These are phyloP conservation scores for Ambrosiella xylebori DNA, from an alignment of 2,329 filamentous ascomycete species.

Conservation along the genomic window DNA sequence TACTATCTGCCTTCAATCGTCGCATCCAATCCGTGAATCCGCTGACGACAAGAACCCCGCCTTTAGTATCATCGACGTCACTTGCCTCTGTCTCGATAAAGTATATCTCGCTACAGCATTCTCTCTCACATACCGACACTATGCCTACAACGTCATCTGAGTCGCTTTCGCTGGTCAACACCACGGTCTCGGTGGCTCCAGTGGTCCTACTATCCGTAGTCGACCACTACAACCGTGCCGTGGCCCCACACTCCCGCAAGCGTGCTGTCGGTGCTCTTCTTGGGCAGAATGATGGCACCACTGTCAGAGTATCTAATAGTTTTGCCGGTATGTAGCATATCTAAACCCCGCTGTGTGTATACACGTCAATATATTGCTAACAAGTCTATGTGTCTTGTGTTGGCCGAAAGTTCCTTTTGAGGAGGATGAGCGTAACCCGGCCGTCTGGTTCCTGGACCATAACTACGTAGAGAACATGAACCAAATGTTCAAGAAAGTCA, in stretches of 20 bases:
- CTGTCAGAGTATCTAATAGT: constrained; percentile 94
- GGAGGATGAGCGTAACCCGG: constrained; percentile 95
- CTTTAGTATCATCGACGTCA: neutral
- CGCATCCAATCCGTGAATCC: neutral
- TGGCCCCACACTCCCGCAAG: constrained; percentile 67
- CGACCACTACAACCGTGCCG: constrained; percentile 93
- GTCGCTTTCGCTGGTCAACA: constrained; percentile 82
- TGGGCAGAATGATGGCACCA: constrained; percentile 90
- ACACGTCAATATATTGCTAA: neutral
- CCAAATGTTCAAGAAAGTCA: constrained; percentile 99
- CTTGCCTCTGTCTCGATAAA: neutral
- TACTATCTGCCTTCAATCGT: neutral
- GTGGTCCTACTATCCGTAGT: constrained; percentile 94
- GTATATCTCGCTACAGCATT: neutral
- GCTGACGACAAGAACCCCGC: neutral
- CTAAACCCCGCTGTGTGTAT: neutral
- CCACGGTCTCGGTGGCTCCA: constrained; percentile 91
- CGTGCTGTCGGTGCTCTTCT: constrained; percentile 89
- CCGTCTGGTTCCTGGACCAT: constrained; percentile 98
- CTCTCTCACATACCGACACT: neutral
- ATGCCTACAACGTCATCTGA: constrained; percentile 97
- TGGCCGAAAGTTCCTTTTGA: constrained; percentile 68
- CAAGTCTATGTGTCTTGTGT: constrained; percentile 4
- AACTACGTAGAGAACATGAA: constrained; percentile 99
- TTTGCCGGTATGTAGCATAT: constrained; percentile 55